phyloP scores from a whole-genome alignment of 2,329 filamentous ascomycete genomes.

The Hymenoscyphus scutula region DNA sequence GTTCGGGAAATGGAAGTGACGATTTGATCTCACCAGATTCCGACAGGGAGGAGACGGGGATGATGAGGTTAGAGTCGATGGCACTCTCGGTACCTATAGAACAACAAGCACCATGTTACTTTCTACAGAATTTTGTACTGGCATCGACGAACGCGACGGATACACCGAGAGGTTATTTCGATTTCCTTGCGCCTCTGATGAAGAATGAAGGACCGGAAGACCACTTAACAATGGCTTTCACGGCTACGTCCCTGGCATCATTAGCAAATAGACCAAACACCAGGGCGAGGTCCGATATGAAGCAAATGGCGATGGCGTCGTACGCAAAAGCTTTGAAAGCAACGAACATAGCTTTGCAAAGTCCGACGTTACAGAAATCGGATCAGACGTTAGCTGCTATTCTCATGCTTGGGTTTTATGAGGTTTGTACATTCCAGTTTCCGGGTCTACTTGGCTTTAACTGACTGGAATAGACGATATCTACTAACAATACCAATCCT shows the following conservation, averaged over 20 bases:
- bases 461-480: conserved; percentile 41
- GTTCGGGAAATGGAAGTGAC: conserved; percentile 3
- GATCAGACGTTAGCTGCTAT: conserved; percentile 60
- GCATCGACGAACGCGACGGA: conserved; percentile 46
- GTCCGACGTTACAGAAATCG: conserved; percentile 48
- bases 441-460: not conserved
- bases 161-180: conserved; percentile 53
- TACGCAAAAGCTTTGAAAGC: conserved; percentile 55
- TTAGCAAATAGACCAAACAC: conserved; percentile 50
- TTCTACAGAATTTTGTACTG: conserved; percentile 60
- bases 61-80: conserved; percentile 32
- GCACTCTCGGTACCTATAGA: conserved; percentile 49
- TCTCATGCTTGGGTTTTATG: conserved; percentile 58
- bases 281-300: conserved; percentile 31
- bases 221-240: conserved; percentile 56
- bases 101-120: conserved; percentile 57
- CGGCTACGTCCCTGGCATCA: conserved; percentile 57
- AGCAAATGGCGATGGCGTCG: conserved; percentile 46
- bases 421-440: conserved; percentile 40
- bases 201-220: conserved; percentile 43
- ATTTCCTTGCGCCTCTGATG: conserved; percentile 57
- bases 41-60: conserved; percentile 8
- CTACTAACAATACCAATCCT: conserved; percentile 52
- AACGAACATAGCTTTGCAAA: conserved; percentile 52
- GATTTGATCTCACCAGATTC: conserved; percentile 17